Base-by-base conservation (phyloP, 1,139 yeast genomes). In the Pichia terricola region DNA sequence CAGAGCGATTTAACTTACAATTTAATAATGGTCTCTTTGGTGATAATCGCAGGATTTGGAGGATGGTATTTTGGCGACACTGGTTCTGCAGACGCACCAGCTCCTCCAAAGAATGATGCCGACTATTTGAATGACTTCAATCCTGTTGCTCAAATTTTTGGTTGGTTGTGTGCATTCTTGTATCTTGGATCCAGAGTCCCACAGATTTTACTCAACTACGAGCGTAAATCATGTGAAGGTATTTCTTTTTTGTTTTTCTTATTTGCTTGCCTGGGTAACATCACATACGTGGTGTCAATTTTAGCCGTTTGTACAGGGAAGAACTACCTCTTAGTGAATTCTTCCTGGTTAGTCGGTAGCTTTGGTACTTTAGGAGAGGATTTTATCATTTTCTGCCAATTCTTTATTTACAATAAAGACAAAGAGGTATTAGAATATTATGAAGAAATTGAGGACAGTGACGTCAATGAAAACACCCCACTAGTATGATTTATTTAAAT, bases 311-410 rank as follows among this genome's bases (percentile, higher is more conserved):
- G 86, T 53, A 68, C 80, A 44, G 79, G 87, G 45, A 70, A 73
- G 60, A 69, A 76, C 48, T 89, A 86, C 55, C 62, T 89, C 35
- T 61, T 85, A 59, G 82, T 89, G 41, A 91, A 89, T 62, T 77
- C 88, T 5, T 82, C 95, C 26, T 91, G 98, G 98, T 70, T 91
- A 47, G 79, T 89, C 2, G 98, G 98, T 0, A 81, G 94, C 35
- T 71, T 83, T 40, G 98, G 98, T 5, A 89, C 98, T 4, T 70
- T 91, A 53, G 67, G 74, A 2, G 73, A 89, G 64, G 98, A 91
- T 63, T 81, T 87, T 51, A 70, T 83, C 39, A 91, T 91, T 26
- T 89, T 91, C 57, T 64, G 78, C 39, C 98, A 91, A 65, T 89
- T 91, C 62, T 88, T 88, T 72, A 56, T 81, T 40, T 89, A 89